Percentiles rank a stretch among this genome's conserved stretches.
Conservation (phyloP, 2,329 filamentous ascomycete genomes). For the Polychaeton citri region DNA sequence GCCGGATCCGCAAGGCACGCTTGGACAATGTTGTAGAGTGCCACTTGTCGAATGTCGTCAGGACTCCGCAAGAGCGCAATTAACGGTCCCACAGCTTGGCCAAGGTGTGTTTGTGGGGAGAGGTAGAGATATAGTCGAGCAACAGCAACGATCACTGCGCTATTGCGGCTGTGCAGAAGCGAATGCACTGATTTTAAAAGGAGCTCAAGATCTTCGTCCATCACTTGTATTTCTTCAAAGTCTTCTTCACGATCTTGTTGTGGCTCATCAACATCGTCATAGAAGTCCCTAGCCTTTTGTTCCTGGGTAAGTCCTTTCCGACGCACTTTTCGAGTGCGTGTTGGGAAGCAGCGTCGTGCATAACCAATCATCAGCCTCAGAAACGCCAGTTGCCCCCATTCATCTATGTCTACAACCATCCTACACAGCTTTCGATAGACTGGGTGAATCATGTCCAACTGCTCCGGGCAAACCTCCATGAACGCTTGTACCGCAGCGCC, state of each 20-base stretch:
- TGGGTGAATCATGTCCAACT: slow-evolving; percentile 77
- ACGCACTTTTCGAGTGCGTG: slow-evolving; percentile 45
- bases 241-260: slow-evolving; percentile 34
- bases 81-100: slow-evolving; percentile 65
- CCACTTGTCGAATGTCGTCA: slow-evolving; percentile 77
- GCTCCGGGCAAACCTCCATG: slow-evolving; percentile 74
- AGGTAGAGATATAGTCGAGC: slow-evolving; percentile 74
- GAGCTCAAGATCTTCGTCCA: slow-evolving; percentile 73
- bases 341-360: slow-evolving; percentile 75
- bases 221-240: slow-evolving; percentile 42
- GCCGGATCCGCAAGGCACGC: slow-evolving; percentile 64
- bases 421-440: slow-evolving; percentile 75
- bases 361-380: slow-evolving; percentile 74
- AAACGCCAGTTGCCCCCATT: slow-evolving; percentile 87
- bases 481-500: slow-evolving; percentile 86
- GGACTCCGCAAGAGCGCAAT: slow-evolving; percentile 74
- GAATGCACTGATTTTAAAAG: slow-evolving; percentile 68
- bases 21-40: slow-evolving; percentile 89
- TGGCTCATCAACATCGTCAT: slow-evolving; percentile 48
- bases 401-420: slow-evolving; percentile 97
- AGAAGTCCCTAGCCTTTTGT: slow-evolving; percentile 51
- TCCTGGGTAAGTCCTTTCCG: slow-evolving; percentile 30
- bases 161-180: slow-evolving; percentile 84
- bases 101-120: slow-evolving; percentile 64
- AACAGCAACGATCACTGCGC: slow-evolving; percentile 81